A percentile compares a stretch with the other conserved stretches of the same genome.
These are phyloP conservation scores for Termitomyces sp. DNA, from an alignment of 768 basidiomycete species.

Conservation along the genomic window DNA sequence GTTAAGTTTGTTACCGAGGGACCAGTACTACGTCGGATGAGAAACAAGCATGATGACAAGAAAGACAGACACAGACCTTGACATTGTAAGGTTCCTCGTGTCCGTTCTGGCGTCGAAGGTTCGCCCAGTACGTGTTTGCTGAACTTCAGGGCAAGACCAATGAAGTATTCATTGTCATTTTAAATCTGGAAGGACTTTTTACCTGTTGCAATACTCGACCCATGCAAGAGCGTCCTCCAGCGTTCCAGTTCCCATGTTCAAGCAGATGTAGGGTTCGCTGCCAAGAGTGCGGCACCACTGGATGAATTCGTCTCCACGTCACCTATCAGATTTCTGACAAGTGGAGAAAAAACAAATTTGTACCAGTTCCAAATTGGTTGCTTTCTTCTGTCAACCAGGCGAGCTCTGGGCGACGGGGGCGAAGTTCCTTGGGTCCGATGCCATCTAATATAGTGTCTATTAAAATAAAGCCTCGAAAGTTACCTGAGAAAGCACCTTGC, in stretches of 20 bases:
- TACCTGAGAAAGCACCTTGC: slow-evolving; percentile 26
- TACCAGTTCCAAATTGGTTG: slow-evolving; percentile 55
- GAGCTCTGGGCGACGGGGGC: slow-evolving; percentile 51
- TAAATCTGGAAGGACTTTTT: not conserved
- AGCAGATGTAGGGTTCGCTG: slow-evolving; percentile 52
- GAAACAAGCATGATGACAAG: not conserved
- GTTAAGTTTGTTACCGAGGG: slow-evolving; percentile 18
- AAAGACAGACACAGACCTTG: slow-evolving; percentile 19
- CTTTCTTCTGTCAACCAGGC: slow-evolving; percentile 58
- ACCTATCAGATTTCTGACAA: not conserved
- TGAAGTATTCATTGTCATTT: not conserved
- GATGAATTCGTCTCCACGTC: slow-evolving; percentile 38
- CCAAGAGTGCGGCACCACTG: slow-evolving; percentile 45
- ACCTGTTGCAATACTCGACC: slow-evolving; percentile 62
- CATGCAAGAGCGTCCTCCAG: slow-evolving; percentile 53
- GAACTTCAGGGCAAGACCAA: slow-evolving; percentile 15
- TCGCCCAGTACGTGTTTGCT: slow-evolving; percentile 44
- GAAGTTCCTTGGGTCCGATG: slow-evolving; percentile 41
- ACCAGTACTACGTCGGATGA: slow-evolving; percentile 24
- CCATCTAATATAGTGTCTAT: slow-evolving; percentile 30
- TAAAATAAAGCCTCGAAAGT: not conserved
- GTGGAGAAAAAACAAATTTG: not conserved
- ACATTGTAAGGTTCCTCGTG: slow-evolving; percentile 49
- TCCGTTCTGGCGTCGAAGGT: slow-evolving; percentile 52
- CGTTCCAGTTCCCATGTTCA: slow-evolving; percentile 63